A percentile compares a stretch with the other conserved stretches of the same genome.
Evolutionary conservation across 2,329 filamentous ascomycete genomes (phyloP).

Genomic region (Neonectria magnoliae): DNA sequence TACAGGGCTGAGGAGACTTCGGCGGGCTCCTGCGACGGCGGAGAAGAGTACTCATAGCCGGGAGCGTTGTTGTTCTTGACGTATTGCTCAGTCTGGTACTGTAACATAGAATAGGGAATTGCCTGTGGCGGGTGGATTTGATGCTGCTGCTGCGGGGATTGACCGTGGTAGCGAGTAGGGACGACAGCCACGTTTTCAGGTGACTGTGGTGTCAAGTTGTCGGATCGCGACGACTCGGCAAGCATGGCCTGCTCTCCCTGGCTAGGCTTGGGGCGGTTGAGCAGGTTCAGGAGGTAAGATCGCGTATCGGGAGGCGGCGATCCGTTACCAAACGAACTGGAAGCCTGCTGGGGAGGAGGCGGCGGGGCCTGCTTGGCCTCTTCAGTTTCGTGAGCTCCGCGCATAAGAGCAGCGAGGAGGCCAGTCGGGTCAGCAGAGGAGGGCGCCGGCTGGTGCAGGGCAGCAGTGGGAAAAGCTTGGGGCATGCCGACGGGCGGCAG

Average conservation of each 20-base stretch:
- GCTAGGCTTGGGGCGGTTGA: constrained; percentile 80
- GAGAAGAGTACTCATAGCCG: constrained; percentile 40
- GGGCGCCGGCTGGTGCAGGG: constrained; percentile 67
- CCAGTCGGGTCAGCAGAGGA: constrained; percentile 66
- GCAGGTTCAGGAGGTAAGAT: constrained; percentile 84
- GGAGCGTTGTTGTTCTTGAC: constrained; percentile 35
- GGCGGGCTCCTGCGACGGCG: constrained; percentile 50
- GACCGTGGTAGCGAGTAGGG: constrained; percentile 41
- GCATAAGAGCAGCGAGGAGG: constrained; percentile 69
- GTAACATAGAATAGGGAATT: constrained; percentile 37
- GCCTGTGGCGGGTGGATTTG: constrained; percentile 37
- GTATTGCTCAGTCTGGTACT: constrained; percentile 42
- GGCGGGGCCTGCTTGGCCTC: constrained; percentile 45
- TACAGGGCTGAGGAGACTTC: constrained; percentile 50
- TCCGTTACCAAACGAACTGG: constrained; percentile 56
- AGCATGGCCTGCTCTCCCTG: constrained; percentile 62
- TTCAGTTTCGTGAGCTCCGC: constrained; percentile 63
- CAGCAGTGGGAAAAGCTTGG: constrained; percentile 49
- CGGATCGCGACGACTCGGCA: constrained; percentile 55
- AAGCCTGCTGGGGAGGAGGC: constrained; percentile 38
- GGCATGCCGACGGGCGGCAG: constrained; percentile 38
- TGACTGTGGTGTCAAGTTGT: constrained; percentile 58
- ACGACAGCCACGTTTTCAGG: constrained; percentile 45
- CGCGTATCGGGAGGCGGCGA: constrained; percentile 76
- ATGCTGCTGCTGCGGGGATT: constrained; percentile 41